phyloP scores from a whole-genome alignment of 495 filamentous ascomycete species.

The Penicillium atrosanguineum region DNA sequence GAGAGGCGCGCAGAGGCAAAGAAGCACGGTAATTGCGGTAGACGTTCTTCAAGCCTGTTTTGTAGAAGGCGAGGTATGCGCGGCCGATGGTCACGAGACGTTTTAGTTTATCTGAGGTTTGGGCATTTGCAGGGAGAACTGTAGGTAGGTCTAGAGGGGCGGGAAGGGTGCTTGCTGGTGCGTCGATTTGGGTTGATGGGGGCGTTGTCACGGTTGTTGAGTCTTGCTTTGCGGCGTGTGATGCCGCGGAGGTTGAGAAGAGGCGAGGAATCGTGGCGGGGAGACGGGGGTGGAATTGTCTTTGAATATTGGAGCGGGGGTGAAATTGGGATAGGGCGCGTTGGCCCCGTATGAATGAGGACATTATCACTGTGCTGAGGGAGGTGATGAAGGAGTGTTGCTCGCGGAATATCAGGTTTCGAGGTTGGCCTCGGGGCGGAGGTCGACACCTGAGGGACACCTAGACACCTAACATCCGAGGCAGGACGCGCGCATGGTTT shows the following conservation, averaged over 20 bases:
- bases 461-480: background rate
- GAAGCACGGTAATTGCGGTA: conserved; percentile 50
- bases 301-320: background rate
- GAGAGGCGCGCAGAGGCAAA: conserved; percentile 30
- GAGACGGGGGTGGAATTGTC: background rate
- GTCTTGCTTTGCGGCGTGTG: conserved; percentile 11
- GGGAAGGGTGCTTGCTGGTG: conserved; percentile 40
- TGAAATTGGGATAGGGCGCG: conserved; percentile 2
- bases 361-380: conserved; percentile 9
- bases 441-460: background rate
- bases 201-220: conserved; percentile 12
- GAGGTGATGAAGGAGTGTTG: background rate
- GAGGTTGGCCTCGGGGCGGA: background rate
- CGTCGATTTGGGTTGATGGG: conserved; percentile 31
- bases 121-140: conserved; percentile 16
- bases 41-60: conserved; percentile 72
- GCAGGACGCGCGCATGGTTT: background rate
- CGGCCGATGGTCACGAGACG: conserved; percentile 41
- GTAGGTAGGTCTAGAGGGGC: conserved; percentile 29
- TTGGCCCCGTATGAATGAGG: conserved; percentile 4
- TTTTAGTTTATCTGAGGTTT: conserved; percentile 30
- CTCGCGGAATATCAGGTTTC: background rate
- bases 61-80: conserved; percentile 73
- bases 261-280: background rate
- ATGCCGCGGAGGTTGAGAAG: conserved; percentile 22